A percentile compares a stretch with the other conserved stretches of the same genome.
Evolutionary conservation across 2,329 filamentous ascomycete genomes (phyloP).

Genomic region (Chalara sp.): DNA sequence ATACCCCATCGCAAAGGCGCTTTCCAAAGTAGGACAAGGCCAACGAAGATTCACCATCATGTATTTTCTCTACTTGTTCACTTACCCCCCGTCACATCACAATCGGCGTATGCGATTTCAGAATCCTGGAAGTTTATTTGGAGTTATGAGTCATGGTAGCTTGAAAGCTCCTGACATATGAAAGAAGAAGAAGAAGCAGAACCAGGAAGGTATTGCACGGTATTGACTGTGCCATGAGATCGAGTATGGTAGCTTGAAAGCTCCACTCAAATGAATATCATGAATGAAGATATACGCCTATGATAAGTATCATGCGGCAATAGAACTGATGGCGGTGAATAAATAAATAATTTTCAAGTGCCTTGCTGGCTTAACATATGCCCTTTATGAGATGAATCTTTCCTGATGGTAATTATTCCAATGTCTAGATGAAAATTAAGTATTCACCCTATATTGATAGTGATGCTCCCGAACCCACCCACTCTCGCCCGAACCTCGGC

Average conservation of each 20-base stretch:
- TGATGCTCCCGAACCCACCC: no score
- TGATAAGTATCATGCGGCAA: neutral
- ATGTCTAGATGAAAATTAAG: no score
- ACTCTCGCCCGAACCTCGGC: no score
- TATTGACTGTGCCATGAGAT: slow-evolving; percentile 9
- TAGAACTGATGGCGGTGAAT: no score
- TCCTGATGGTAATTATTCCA: no score
- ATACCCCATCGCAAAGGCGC: slow-evolving; percentile 1
- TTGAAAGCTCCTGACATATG: slow-evolving; percentile 27
- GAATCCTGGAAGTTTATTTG: slow-evolving; percentile 16
- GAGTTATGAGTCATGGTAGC: slow-evolving; percentile 25
- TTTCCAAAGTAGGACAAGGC: no score
- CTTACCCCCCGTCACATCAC: slow-evolving; percentile 23
- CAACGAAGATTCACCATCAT: slow-evolving; percentile 30
- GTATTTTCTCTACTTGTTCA: slow-evolving; percentile 24
- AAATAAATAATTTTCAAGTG: no score
- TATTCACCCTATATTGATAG: no score
- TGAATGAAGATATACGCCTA: neutral
- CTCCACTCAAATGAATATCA: slow-evolving; percentile 16
- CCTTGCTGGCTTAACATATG: no score
- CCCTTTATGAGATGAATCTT: no score
- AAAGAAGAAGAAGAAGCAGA: neutral
- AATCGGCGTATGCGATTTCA: slow-evolving; percentile 18
- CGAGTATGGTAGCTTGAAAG: slow-evolving; percentile 28
- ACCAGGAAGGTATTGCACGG: slow-evolving; percentile 1